A percentile compares a stretch with the other conserved stretches of the same genome.
These are phyloP conservation scores for Trichoderma atroviride DNA, from an alignment of 2,329 filamentous ascomycete genomes.

Conservation along the genomic window DNA sequence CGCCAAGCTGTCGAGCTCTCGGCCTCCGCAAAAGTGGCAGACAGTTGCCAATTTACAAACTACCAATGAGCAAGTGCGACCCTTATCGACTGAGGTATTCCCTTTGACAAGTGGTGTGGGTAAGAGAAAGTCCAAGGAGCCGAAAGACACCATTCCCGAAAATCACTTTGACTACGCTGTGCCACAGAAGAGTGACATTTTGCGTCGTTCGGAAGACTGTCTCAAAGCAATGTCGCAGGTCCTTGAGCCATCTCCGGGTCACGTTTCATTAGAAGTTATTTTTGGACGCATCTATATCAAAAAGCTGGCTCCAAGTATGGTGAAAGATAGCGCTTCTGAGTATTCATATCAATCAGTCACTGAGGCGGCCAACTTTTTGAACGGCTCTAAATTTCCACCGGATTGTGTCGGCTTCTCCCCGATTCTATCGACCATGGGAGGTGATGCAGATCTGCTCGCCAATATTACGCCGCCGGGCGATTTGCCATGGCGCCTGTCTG, in stretches of 20 bases:
- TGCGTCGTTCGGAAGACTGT: slow-evolving; percentile 26
- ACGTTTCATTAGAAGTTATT: slow-evolving; percentile 32
- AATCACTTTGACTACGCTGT: not conserved
- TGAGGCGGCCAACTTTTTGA: slow-evolving; percentile 26
- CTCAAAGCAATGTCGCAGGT: slow-evolving; percentile 28
- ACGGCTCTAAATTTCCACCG: slow-evolving; percentile 16
- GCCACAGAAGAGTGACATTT: slow-evolving; percentile 24
- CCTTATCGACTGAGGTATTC: not conserved
- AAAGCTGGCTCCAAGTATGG: slow-evolving; percentile 28
- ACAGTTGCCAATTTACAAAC: not conserved
- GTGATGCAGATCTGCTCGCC: slow-evolving; percentile 34
- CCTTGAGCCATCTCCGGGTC: slow-evolving; percentile 34
- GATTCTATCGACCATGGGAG: slow-evolving; percentile 34
- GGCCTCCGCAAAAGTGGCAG: not conserved
- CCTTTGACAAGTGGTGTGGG: not conserved
- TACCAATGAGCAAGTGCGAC: not conserved
- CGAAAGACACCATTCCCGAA: not conserved
- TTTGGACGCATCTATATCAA: slow-evolving; percentile 39
- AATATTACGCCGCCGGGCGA: slow-evolving; percentile 26
- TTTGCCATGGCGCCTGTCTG: slow-evolving; percentile 29
- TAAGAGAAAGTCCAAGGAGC: not conserved
- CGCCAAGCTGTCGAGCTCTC: not conserved
- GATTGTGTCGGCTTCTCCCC: slow-evolving; percentile 34
- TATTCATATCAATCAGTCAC: slow-evolving; percentile 29
- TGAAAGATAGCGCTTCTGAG: slow-evolving; percentile 30